Percentiles rank a stretch among this genome's conserved stretches.
Evolutionary conservation across 179 eudicot genomes (phyloP).

Genomic region (Amaranthus tricolor): DNA sequence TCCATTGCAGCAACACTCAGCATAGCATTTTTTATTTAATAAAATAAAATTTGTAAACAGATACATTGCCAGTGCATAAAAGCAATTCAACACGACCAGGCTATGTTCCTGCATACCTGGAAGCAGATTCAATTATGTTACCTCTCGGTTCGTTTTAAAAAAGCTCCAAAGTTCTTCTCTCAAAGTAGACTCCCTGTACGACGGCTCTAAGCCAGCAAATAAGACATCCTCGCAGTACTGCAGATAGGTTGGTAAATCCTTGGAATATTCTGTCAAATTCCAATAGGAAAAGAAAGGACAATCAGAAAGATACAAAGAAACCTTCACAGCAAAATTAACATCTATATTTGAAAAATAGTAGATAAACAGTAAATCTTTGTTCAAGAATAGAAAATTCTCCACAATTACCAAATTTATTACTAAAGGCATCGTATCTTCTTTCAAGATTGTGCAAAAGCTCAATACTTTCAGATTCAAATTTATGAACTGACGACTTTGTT

Average conservation of each 20-base stretch:
- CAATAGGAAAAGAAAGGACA: neutral
- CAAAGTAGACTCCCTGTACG: constrained; percentile 49
- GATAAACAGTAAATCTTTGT: neutral
- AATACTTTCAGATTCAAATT: constrained; percentile 43
- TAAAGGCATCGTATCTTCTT: constrained; percentile 40
- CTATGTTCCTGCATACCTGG: neutral
- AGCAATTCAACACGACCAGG: neutral
- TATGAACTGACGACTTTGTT: constrained; percentile 23
- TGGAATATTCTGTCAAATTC: constrained; percentile 45
- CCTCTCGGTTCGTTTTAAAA: constrained; percentile 57
- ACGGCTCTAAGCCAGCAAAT: constrained; percentile 60
- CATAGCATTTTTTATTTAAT: neutral
- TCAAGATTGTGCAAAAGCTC: constrained; percentile 61
- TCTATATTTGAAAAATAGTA: neutral
- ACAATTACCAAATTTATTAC: constrained; percentile 46
- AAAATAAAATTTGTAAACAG: neutral
- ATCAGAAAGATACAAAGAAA: neutral
- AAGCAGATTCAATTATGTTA: constrained; percentile 18
- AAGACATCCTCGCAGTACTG: constrained; percentile 69
- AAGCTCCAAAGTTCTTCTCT: constrained; percentile 55
- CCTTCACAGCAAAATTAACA: neutral
- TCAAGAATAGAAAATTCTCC: neutral
- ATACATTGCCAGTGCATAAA: neutral
- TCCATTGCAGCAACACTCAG: neutral
- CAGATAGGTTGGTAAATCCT: constrained; percentile 63